Conservation (phyloP, 805 yeast species). For the Kodamaea neixiangensis region DNA sequence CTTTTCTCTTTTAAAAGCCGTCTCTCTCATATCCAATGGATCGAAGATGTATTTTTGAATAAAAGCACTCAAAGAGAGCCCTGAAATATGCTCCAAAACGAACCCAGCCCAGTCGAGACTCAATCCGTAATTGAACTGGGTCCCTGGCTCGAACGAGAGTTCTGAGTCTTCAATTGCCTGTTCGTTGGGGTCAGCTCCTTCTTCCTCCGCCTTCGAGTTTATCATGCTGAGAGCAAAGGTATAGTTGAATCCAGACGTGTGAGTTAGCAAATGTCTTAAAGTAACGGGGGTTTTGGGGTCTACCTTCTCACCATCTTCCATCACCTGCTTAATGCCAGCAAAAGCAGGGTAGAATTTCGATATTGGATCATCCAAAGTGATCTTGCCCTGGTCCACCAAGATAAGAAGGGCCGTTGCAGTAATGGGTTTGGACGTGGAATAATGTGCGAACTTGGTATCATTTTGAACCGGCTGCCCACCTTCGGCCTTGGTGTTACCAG, state of each 20-base stretch:
- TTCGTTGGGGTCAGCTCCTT: slow-evolving; percentile 6
- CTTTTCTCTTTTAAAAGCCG: slow-evolving; percentile 4
- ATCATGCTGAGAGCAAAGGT: slow-evolving; percentile 10
- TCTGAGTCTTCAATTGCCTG: slow-evolving; percentile 7
- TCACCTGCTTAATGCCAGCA: slow-evolving; percentile 25
- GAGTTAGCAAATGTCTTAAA: slow-evolving; percentile 29
- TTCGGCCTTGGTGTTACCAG: slow-evolving; percentile 17
- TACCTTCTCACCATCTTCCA: slow-evolving; percentile 15
- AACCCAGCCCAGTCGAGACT: slow-evolving; percentile 42
- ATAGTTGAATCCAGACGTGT: slow-evolving; percentile 31
- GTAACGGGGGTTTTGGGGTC: slow-evolving; percentile 30
- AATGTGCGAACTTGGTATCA: slow-evolving; percentile 24
- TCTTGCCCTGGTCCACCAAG: slow-evolving; percentile 32
- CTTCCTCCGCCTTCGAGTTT: slow-evolving; percentile 3
- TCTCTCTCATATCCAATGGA: slow-evolving; percentile 22
- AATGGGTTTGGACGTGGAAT: slow-evolving; percentile 36
- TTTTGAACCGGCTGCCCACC: slow-evolving; percentile 15
- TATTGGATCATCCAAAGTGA: slow-evolving; percentile 38
- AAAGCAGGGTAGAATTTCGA: slow-evolving; percentile 33
- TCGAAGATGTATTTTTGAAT: slow-evolving; percentile 32
- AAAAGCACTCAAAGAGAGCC: slow-evolving; percentile 32
- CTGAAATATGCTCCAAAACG: slow-evolving; percentile 35
- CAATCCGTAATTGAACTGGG: slow-evolving; percentile 39
- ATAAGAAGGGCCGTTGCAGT: slow-evolving; percentile 38
- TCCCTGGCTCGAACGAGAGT: slow-evolving; percentile 37